Evolutionary conservation across 768 basidiomycete species (phyloP).

Genomic region (Amanita subjunquillea): DNA sequence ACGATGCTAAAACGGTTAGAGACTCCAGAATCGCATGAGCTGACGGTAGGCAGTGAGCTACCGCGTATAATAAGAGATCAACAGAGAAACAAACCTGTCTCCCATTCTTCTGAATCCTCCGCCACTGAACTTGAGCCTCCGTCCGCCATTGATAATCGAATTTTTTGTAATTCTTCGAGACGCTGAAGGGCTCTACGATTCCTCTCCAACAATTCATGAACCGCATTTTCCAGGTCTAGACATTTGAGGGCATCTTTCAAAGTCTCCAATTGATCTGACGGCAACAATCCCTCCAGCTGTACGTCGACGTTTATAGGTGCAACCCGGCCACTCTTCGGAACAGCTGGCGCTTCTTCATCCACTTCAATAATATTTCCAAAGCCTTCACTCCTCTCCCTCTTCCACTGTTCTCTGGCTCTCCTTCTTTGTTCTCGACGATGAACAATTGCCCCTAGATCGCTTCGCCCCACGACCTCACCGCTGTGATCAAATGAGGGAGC

Average conservation of each 20-base stretch:
- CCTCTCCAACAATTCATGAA: conserved; percentile 56
- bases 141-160: conserved; percentile 38
- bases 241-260: conserved; percentile 53
- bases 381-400: conserved; percentile 18
- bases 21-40: conserved; percentile 69
- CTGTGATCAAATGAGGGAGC: conserved; percentile 75
- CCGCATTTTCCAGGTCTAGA: conserved; percentile 57
- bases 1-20: conserved; percentile 52
- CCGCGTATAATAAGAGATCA: conserved; percentile 5
- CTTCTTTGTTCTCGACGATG: conserved; percentile 38
- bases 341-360: conserved; percentile 8
- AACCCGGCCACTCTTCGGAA: conserved; percentile 9
- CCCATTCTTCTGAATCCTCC: conserved; percentile 75
- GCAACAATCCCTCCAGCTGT: conserved; percentile 43
- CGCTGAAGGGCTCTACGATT: conserved; percentile 55
- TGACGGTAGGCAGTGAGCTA: conserved; percentile 18
- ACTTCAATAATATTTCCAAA: conserved; percentile 18
- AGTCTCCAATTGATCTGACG: conserved; percentile 40
- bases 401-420: conserved; percentile 16
- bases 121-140: conserved; percentile 36
- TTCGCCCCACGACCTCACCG: conserved; percentile 57
- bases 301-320: conserved; percentile 21
- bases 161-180: conserved; percentile 55
- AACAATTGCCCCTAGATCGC: conserved; percentile 48
- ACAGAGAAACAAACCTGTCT: conserved; percentile 41